Percentiles rank a stretch among this genome's conserved stretches.
phyloP scores from a whole-genome alignment of 2,329 filamentous ascomycete species.

The Neonectria magnoliae region DNA sequence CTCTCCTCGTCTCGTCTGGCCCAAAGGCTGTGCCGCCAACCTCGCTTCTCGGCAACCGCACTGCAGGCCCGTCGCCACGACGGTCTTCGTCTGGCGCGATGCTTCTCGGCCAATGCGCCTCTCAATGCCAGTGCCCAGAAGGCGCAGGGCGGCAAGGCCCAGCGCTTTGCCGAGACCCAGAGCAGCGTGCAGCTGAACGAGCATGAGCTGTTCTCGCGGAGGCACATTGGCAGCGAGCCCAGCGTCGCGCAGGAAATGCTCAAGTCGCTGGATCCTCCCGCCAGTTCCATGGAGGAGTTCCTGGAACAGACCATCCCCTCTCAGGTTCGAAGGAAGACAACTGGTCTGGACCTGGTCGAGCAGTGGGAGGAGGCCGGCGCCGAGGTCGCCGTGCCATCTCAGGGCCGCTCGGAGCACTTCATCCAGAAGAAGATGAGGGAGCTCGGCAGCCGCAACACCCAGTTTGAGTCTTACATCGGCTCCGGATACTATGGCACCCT shows the following conservation, averaged over 20 bases:
- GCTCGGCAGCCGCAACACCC: conserved; percentile 47
- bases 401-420: conserved; percentile 43
- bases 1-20: conserved; percentile 41
- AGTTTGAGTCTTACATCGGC: conserved; percentile 78
- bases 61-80: conserved; percentile 35
- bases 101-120: conserved; percentile 30
- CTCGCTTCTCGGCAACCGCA: conserved; percentile 30
- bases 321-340: conserved; percentile 64
- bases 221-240: conserved; percentile 85
- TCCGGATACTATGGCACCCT: conserved; percentile 87
- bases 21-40: conserved; percentile 40
- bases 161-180: conserved; percentile 35
- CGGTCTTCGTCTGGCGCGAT: conserved; percentile 23
- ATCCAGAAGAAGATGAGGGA: conserved; percentile 68
- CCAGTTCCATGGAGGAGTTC: conserved; percentile 80
- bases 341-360: conserved; percentile 42
- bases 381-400: conserved; percentile 34
- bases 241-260: conserved; percentile 80
- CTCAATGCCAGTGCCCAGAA: conserved; percentile 11
- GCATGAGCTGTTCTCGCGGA: conserved; percentile 69
- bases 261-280: conserved; percentile 79
- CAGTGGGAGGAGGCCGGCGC: conserved; percentile 41
- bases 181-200: conserved; percentile 32
- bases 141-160: conserved; percentile 19
- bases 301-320: conserved; percentile 83